Evolutionary conservation across 768 basidiomycete species (phyloP), one percentile per base, ranked within the genome.

Genomic region (Suillus discolor): DNA sequence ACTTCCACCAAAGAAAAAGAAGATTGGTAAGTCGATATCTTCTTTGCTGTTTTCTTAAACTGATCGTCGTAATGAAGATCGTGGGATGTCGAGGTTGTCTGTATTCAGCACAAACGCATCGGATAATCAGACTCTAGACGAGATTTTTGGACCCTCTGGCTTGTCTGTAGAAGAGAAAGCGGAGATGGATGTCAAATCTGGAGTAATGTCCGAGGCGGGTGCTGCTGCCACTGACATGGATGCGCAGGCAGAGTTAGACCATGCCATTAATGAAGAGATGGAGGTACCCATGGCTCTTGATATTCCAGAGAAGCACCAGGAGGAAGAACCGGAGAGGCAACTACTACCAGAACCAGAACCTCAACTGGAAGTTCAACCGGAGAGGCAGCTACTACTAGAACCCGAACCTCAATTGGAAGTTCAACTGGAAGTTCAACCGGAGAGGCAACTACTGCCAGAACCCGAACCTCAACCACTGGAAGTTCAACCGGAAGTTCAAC

Each of bases 1-100:
- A 4, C 67, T 80, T 38, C 84, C 82, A 41, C 85, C 87, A 12
- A 85, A 87, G 23, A 85, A 79, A 76, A 89, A 89, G 77, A 82
- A 80, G 42, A 78, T 78, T 66, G 39, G 57, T 59, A 28, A 59
- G 39, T 41, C 11, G 16, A 18, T 31, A 31, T 59, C 3, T 18
- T 3, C 9, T 25, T 28, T 25, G 2, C 57, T 25, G 23, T 59
- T 25, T 65, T 20, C 41, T 51, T 71, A 1, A 59, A 15, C 59
- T 63, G n/a, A 65, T 1, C 0, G 23, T 5, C 23, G 28, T 51
- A 15, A 3, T 62, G 67, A 61, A 25, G 78, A 85, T 60, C 78
- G 79, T 42, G 78, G 74, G 18, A 72, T 74, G 31, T 84, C 85
- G 7, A 76, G 79, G 16, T 69, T 86, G 51, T 86, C 85, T 11